Conservation (phyloP, 495 filamentous ascomycete genomes). For the Tricharina praecox region DNA sequence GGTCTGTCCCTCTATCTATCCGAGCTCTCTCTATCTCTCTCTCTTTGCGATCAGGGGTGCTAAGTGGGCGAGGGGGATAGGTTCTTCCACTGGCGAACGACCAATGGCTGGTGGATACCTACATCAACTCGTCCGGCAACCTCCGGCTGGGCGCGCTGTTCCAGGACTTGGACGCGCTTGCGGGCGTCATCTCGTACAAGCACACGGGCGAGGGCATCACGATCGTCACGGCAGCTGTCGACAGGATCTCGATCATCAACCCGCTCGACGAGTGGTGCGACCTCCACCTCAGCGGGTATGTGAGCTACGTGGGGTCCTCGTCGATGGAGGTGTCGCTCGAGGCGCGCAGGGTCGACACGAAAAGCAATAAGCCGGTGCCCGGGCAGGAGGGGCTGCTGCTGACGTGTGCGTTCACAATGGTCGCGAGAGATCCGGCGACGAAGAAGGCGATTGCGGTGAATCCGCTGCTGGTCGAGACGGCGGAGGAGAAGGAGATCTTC, state of each 20-base stretch:
- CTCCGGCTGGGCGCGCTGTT: conserved; percentile 55
- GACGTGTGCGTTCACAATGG: conserved; percentile 74
- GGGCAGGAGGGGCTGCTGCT: conserved; percentile 38
- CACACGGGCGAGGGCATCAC: conserved; percentile 63
- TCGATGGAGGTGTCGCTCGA: conserved; percentile 70
- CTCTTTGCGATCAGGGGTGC: too few relatives aligned
- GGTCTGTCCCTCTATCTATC: conserved; percentile 29
- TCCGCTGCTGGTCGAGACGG: conserved; percentile 45
- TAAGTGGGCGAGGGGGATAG: conserved; percentile 31
- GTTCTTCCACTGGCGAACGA: conserved; percentile 49
- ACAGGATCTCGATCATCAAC: conserved; percentile 59
- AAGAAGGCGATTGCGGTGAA: conserved; percentile 39
- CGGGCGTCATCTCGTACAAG: conserved; percentile 65
- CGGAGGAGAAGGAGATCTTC: conserved; percentile 55
- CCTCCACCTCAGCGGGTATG: conserved; percentile 60
- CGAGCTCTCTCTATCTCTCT: too few relatives aligned
- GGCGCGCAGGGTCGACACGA: conserved; percentile 42
- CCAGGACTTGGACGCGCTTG: conserved; percentile 70
- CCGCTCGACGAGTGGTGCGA: conserved; percentile 66
- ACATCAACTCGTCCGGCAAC: conserved; percentile 49
- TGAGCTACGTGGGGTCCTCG: conserved; percentile 63
- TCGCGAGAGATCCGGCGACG: conserved; percentile 53
- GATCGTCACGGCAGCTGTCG: conserved; percentile 66
- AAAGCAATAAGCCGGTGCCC: conserved; percentile 32
- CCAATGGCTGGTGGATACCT: conserved; percentile 53